A percentile compares a stretch with the other conserved stretches of the same genome.
These are phyloP conservation scores for Lyophyllum decastes DNA, from an alignment of 768 basidiomycete species.

Conservation along the genomic window DNA sequence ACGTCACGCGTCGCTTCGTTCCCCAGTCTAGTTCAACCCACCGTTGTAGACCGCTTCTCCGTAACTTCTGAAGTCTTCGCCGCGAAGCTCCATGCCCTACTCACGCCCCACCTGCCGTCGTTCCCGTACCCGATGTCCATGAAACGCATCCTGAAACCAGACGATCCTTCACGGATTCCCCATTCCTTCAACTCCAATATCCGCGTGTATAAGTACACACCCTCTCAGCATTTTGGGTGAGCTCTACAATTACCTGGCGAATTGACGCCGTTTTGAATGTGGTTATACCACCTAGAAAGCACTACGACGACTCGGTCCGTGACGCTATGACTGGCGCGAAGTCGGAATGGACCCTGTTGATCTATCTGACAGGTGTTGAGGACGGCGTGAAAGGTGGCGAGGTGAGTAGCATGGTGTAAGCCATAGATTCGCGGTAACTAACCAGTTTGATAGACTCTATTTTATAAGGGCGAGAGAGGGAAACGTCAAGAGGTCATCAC, in stretches of 20 bases:
- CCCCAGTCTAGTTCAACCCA: background rate
- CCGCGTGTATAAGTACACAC: slow-evolving; percentile 67
- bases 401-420: slow-evolving; percentile 29
- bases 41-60: slow-evolving; percentile 57
- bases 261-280: background rate
- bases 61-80: slow-evolving; percentile 63
- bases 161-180: slow-evolving; percentile 33
- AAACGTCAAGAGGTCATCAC: slow-evolving; percentile 49
- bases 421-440: background rate
- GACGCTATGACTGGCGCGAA: slow-evolving; percentile 59
- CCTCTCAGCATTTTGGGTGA: slow-evolving; percentile 65
- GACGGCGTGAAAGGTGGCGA: slow-evolving; percentile 77
- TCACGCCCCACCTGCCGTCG: slow-evolving; percentile 59
- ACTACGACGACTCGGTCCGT: slow-evolving; percentile 73
- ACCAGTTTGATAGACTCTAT: slow-evolving; percentile 53
- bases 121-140: slow-evolving; percentile 47
- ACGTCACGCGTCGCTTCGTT: slow-evolving; percentile 16
- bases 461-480: slow-evolving; percentile 60
- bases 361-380: slow-evolving; percentile 71
- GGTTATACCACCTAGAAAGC: slow-evolving; percentile 38
- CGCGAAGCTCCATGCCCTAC: slow-evolving; percentile 42
- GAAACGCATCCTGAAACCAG: slow-evolving; percentile 22
- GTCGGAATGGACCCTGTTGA: slow-evolving; percentile 78
- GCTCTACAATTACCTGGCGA: slow-evolving; percentile 8
- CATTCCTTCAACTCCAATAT: slow-evolving; percentile 76